Percentiles rank a stretch among this genome's conserved stretches.
These are phyloP conservation scores for Cerioporus squamosus DNA, from an alignment of 1,284 basidiomycete species.

Conservation along the genomic window DNA sequence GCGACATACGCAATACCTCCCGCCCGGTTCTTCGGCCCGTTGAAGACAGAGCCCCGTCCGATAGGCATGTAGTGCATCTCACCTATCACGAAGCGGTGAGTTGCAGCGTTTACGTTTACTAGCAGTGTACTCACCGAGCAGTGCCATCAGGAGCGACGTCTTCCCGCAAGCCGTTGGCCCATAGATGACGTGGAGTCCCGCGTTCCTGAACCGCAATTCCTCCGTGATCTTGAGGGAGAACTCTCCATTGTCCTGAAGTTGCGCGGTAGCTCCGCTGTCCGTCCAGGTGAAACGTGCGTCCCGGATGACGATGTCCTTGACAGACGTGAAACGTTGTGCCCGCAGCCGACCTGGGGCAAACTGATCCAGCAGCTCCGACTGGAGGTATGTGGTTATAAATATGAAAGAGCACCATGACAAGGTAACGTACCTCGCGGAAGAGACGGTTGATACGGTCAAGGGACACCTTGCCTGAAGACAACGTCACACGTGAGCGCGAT, in stretches of 20 bases:
- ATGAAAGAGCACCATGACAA: neutral
- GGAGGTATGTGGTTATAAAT: constrained; percentile 13
- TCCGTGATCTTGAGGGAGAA: constrained; percentile 53
- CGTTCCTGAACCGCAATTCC: constrained; percentile 59
- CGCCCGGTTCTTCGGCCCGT: constrained; percentile 52
- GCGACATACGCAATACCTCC: constrained; percentile 73
- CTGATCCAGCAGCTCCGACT: constrained; percentile 52
- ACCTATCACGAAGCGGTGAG: constrained; percentile 31
- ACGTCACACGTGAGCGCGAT: neutral
- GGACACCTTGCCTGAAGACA: constrained; percentile 48
- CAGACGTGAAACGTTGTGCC: neutral
- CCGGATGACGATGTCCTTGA: constrained; percentile 39
- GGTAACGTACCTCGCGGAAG: constrained; percentile 37
- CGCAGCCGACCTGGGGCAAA: neutral
- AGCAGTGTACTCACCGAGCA: constrained; percentile 44
- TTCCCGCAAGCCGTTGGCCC: constrained; percentile 63
- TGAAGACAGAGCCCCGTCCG: constrained; percentile 58
- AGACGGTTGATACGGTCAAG: constrained; percentile 49
- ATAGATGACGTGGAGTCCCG: constrained; percentile 62
- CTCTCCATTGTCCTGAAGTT: constrained; percentile 23
- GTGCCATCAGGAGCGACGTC: constrained; percentile 54
- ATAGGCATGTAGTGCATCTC: constrained; percentile 63
- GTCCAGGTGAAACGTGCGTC: constrained; percentile 45
- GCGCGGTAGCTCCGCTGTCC: constrained; percentile 11
- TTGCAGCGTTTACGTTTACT: constrained; percentile 12